Evolutionary conservation across 129 eudicot species (phyloP).

Genomic region (Saposhnikovia divaricata): DNA sequence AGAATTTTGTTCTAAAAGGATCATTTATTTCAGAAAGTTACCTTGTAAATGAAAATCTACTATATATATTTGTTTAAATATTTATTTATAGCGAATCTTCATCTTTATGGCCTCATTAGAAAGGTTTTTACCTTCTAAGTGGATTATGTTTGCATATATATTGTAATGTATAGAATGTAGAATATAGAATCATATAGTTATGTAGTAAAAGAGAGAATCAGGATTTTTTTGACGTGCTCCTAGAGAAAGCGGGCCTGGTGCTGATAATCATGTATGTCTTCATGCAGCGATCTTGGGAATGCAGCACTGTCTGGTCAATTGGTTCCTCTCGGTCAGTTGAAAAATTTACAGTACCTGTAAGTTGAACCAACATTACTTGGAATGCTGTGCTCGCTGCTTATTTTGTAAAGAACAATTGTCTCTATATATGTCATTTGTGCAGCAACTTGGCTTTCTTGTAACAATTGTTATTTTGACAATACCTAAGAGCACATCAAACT

Average conservation of each 20-base stretch:
- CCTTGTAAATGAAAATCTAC: too few relatives aligned
- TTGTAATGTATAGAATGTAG: too few relatives aligned
- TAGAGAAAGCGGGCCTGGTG: background rate
- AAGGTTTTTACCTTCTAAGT: background rate
- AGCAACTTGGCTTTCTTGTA: background rate
- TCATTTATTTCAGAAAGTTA: background rate
- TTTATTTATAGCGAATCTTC: background rate
- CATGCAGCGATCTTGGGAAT: constrained; percentile 79
- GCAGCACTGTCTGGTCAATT: constrained; percentile 77
- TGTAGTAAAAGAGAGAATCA: background rate
- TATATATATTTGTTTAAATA: too few relatives aligned
- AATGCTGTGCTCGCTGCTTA: background rate
- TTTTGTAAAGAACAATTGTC: background rate
- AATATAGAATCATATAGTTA: too few relatives aligned
- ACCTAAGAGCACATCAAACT: background rate
- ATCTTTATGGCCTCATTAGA: background rate
- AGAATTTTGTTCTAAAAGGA: background rate
- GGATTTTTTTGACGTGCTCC: background rate
- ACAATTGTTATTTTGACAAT: background rate
- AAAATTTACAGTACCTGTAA: constrained; percentile 86
- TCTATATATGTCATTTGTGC: background rate
- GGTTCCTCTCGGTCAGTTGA: constrained; percentile 71
- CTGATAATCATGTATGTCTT: background rate
- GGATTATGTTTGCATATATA: too few relatives aligned
- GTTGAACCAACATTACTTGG: constrained; percentile 9